phyloP scores from a whole-genome alignment of 768 basidiomycete species.

The Russula emetica region DNA sequence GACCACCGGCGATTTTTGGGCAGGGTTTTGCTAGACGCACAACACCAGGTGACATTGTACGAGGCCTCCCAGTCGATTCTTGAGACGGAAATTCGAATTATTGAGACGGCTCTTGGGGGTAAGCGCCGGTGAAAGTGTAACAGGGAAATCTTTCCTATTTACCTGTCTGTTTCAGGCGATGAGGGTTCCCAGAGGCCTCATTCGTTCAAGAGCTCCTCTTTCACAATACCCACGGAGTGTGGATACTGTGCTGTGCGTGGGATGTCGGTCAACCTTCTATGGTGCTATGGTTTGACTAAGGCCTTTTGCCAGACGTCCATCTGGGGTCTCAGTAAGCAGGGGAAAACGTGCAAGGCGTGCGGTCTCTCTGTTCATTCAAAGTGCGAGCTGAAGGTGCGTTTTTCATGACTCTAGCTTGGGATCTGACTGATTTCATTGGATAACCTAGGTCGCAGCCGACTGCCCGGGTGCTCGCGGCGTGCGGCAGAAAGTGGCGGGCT shows the following conservation, averaged over 20 bases:
- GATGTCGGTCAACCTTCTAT: conserved; percentile 2
- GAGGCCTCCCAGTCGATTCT: conserved; percentile 54
- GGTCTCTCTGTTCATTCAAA: conserved; percentile 77
- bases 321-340: conserved; percentile 84
- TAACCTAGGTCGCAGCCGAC: conserved; percentile 63
- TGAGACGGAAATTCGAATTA: conserved; percentile 59
- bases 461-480: conserved; percentile 42
- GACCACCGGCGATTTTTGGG: conserved; percentile 7
- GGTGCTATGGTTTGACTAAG: conserved; percentile 4
- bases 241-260: conserved; percentile 54
- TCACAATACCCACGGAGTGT: conserved; percentile 80
- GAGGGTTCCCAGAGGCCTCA: conserved; percentile 68
- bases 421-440: conserved; percentile 16
- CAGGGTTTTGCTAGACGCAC: conserved; percentile 62
- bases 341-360: conserved; percentile 77
- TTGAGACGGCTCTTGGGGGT: conserved; percentile 63
- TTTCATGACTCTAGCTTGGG: conserved; percentile 13
- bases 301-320: conserved; percentile 57
- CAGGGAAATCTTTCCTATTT: neutral
- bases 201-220: conserved; percentile 78
- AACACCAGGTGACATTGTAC: conserved; percentile 55
- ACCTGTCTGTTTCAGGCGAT: conserved; percentile 48
- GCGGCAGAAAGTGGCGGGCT: conserved; percentile 27
- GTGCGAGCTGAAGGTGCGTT: conserved; percentile 75
- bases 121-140: conserved; percentile 29